A percentile compares a stretch with the other conserved stretches of the same genome.
These are phyloP conservation scores for Mercurialis annua DNA, from an alignment of 345 rosid genomes.

Conservation along the genomic window DNA sequence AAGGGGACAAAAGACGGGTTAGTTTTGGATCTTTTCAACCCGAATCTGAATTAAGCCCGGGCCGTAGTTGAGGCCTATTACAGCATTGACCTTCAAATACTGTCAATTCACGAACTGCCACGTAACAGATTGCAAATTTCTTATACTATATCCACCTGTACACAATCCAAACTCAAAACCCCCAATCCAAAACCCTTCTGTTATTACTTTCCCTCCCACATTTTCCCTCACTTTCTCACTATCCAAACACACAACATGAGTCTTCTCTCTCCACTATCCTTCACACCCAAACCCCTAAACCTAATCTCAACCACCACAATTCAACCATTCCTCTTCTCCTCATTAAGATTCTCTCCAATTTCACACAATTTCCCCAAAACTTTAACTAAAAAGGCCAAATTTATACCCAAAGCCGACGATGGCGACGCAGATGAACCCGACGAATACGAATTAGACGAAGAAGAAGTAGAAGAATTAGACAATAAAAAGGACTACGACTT, in stretches of 20 bases:
- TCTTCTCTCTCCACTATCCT: constrained; percentile 31
- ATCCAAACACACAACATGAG: constrained; percentile 29
- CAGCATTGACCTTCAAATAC: too few species aligned
- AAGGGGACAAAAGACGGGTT: constrained; percentile 10
- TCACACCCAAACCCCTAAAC: constrained; percentile 27
- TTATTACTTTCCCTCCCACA: background rate
- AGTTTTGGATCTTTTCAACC: constrained; percentile 1
- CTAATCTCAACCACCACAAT: constrained; percentile 1
- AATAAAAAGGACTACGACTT: constrained; percentile 88
- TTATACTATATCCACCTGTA: background rate
- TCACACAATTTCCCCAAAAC: constrained; percentile 24
- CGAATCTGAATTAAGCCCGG: background rate
- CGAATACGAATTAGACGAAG: constrained; percentile 83
- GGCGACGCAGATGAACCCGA: constrained; percentile 62
- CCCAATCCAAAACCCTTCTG: constrained; percentile 26
- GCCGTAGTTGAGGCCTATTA: background rate
- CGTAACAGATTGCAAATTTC: background rate
- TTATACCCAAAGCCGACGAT: constrained; percentile 63
- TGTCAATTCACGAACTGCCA: background rate
- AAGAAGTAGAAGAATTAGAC: constrained; percentile 81
- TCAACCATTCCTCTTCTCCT: constrained; percentile 17
- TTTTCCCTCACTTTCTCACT: constrained; percentile 1
- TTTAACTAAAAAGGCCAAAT: background rate
- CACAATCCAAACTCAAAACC: background rate
- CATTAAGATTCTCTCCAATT: constrained; percentile 18